A percentile compares a stretch with the other conserved stretches of the same genome.
These are phyloP conservation scores for Chaetomium strumarium DNA, from an alignment of 2,329 filamentous ascomycete species.

Conservation along the genomic window DNA sequence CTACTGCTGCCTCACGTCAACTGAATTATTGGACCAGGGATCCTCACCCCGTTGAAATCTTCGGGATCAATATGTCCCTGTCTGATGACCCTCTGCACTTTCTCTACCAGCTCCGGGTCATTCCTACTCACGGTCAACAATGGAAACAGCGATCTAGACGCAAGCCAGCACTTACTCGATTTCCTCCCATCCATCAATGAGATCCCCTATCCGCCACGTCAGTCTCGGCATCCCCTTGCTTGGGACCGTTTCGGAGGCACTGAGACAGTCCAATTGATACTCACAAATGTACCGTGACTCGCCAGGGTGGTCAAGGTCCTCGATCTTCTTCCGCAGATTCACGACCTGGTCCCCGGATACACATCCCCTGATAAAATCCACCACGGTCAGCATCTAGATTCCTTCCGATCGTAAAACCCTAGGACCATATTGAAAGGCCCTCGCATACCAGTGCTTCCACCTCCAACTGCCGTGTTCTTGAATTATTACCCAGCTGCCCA, in stretches of 20 bases:
- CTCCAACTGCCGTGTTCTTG: conserved; percentile 57
- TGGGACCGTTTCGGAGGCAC: too few species aligned
- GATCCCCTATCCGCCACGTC: conserved; percentile 33
- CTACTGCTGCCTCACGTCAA: not conserved
- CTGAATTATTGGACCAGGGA: not conserved
- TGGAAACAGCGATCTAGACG: not conserved
- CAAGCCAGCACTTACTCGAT: conserved; percentile 42
- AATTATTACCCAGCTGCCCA: conserved; percentile 66
- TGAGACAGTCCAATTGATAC: too few species aligned
- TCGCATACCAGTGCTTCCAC: conserved; percentile 80
- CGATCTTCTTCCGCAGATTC: conserved; percentile 56
- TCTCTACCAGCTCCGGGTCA: conserved; percentile 60
- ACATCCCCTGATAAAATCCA: conserved; percentile 62
- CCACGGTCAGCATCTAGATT: not conserved
- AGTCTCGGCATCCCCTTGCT: too few species aligned
- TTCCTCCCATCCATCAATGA: conserved; percentile 78
- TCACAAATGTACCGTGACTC: conserved; percentile 50
- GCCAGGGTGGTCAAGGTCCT: conserved; percentile 33
- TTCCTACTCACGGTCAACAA: conserved; percentile 27
- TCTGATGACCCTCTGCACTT: conserved; percentile 64
- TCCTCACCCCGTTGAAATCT: conserved; percentile 81
- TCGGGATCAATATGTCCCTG: conserved; percentile 77
- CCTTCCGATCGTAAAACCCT: not conserved
- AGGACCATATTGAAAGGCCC: conserved; percentile 2
- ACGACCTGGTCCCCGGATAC: conserved; percentile 69